These are phyloP conservation scores for Funneliformis mosseae DNA, from an alignment of 192 early-diverging fungal species.

Conservation along the genomic window DNA sequence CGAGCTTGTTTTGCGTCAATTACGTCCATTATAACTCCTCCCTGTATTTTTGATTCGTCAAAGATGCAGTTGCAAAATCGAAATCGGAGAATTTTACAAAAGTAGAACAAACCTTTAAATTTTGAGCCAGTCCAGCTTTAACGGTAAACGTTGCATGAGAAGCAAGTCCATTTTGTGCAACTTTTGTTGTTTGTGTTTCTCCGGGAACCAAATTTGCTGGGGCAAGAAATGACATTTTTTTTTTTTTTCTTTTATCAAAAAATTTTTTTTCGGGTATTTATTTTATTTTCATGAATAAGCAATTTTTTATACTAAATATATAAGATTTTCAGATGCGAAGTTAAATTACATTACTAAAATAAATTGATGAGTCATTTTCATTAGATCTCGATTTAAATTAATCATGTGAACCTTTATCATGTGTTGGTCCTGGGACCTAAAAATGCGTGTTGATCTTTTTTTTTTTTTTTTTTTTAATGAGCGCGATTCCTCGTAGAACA, in stretches of 20 bases:
- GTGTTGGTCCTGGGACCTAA: too few species aligned
- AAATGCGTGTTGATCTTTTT: too few species aligned
- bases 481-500: too few species aligned
- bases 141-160: slow-evolving; percentile 69
- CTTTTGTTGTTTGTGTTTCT: not conserved
- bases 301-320: too few species aligned
- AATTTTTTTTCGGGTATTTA: too few species aligned
- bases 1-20: slow-evolving; percentile 96
- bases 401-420: too few species aligned
- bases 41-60: slow-evolving; percentile 52
- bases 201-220: not conserved
- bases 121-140: slow-evolving; percentile 97
- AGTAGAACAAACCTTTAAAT: slow-evolving; percentile 78
- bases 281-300: too few species aligned
- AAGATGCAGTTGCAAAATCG: not conserved
- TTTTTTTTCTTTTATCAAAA: not conserved
- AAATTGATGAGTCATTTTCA: too few species aligned
- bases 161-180: slow-evolving; percentile 30
- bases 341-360: too few species aligned
- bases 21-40: slow-evolving; percentile 99
- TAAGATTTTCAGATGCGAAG: too few species aligned
- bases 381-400: too few species aligned
- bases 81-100: not conserved
- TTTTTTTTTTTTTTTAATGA: too few species aligned
- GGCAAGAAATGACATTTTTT: not conserved